Base-by-base conservation (phyloP, 345 rosid genomes). In the Camelina laxa region DNA sequence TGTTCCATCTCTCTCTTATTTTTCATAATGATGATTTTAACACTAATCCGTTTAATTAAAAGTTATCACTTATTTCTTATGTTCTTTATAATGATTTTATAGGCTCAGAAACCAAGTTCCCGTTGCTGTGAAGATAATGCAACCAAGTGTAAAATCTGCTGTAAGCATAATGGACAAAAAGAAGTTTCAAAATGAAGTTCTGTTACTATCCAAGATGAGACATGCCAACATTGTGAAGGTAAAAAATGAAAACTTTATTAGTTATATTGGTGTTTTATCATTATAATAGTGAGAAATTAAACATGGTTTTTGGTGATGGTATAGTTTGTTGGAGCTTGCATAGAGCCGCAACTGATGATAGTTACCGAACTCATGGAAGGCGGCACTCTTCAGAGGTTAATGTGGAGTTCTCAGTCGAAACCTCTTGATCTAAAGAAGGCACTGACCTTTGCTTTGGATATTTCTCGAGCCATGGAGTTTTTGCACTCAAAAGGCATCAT, bases 401-500 rank as follows among this genome's bases (percentile, higher is more conserved):
- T 90, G 75, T 63, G 72, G 84, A 72, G 78, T 24, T 11, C 62
- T 44, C 87, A 85, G 16, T 91, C 91, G 19, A 27, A 13, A 12
- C 61, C 44, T 63, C 80, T 81, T 15, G 85, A 84, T 61, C 16
- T 82, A n/a, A n/a, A n/a, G n/a, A n/a, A n/a, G n/a, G n/a, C 83
- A 9, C 47, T 85, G 45, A 73, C 75, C 54, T 85, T 80, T 48
- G 96, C 91, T 6, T 68, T 90, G 67, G 84, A 85, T 49, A 82
- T 90, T 35, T 77, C 90, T 48, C 82, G 65, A 70, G 96, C 87
- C 49, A 85, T 90, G 93, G 87, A 84, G 63, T 84, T 65, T 41
- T 62, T 88, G 85, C 96, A 90, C 63, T 82, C 85, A 17, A 82
- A 84, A 45, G 83, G 88, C 80, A 81, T 90, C 78, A 87, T 90